Conservation (phyloP, 148 eudicot genomes). For the Vaccinium myrtillus region DNA sequence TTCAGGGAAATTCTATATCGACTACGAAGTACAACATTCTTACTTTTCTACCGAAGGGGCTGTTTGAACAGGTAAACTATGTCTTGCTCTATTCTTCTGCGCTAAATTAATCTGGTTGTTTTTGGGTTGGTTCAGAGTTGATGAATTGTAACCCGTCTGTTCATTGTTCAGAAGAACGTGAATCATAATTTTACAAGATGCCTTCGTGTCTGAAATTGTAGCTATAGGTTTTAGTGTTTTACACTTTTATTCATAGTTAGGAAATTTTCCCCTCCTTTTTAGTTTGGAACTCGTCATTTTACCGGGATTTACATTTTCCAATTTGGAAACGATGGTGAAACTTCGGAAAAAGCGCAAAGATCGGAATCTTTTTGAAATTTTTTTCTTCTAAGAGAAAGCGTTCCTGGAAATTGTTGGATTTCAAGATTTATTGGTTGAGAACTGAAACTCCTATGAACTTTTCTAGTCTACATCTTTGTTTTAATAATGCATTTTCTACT, state of each 20-base stretch:
- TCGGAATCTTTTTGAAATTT: neutral
- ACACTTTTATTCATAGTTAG: neutral
- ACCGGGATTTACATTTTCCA: neutral
- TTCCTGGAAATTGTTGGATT: neutral
- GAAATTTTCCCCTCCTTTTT: neutral
- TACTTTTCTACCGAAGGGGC: slow-evolving; percentile 82
- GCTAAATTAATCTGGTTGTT: neutral
- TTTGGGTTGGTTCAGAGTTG: neutral
- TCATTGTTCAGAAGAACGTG: neutral
- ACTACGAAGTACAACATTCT: slow-evolving; percentile 78
- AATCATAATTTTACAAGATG: neutral
- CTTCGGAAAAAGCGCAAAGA: neutral
- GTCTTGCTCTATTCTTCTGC: neutral
- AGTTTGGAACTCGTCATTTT: neutral
- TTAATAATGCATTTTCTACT: neutral
- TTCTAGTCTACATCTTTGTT: neutral
- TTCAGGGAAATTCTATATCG: slow-evolving; percentile 84
- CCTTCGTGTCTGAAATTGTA: neutral
- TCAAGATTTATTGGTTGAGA: neutral
- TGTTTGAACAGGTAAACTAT: slow-evolving; percentile 77
- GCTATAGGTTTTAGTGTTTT: neutral
- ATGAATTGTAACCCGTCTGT: neutral
- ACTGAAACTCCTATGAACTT: neutral
- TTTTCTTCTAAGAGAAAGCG: neutral
- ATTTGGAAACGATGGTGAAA: neutral